Evolutionary conservation across 164 flowering plant species (phyloP).

Genomic region (Chimonanthus praecox): DNA sequence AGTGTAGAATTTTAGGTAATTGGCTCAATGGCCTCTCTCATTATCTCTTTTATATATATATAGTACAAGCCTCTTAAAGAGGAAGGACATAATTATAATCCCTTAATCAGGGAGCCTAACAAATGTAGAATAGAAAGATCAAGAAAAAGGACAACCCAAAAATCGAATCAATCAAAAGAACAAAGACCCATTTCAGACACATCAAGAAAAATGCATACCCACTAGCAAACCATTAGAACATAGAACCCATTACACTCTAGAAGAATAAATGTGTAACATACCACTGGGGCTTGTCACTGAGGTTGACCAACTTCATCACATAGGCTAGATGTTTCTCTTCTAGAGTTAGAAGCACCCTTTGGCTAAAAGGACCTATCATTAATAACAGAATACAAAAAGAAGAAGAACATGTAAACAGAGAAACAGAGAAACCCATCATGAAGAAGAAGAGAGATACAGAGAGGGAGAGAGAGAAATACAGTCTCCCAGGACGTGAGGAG

Average conservation of each 20-base stretch:
- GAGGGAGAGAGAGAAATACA: conserved; percentile 30
- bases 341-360: conserved; percentile 70
- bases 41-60: background rate
- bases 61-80: background rate
- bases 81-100: background rate
- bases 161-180: background rate
- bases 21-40: too few species aligned
- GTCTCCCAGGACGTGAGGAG: conserved; percentile 60
- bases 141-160: background rate
- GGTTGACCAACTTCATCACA: conserved; percentile 45
- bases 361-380: conserved; percentile 41
- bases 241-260: background rate
- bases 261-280: conserved; percentile 12
- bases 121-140: background rate
- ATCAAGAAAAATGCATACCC: background rate
- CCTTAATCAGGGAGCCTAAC: background rate
- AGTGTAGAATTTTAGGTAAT: too few species aligned
- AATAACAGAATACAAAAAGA: background rate
- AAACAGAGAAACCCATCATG: background rate
- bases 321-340: conserved; percentile 85
- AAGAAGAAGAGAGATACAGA: conserved; percentile 36
- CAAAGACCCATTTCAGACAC: background rate
- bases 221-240: background rate
- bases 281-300: conserved; percentile 72
- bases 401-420: background rate